Base-by-base conservation (phyloP, 192 early-diverging fungal genomes). In the Gonapodya prolifera region DNA sequence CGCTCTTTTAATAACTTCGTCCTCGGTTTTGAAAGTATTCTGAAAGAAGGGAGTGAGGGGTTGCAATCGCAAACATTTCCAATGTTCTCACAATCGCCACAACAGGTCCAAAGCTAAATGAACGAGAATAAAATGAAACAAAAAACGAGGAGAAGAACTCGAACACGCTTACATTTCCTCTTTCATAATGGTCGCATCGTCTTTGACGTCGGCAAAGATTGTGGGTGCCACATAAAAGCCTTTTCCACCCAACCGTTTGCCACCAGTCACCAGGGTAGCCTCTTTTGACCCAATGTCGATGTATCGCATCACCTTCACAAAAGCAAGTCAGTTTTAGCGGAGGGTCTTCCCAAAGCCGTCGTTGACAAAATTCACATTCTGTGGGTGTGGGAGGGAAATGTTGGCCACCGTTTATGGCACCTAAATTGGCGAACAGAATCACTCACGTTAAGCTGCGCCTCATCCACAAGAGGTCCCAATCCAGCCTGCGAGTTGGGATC, bases 51-150 rank as follows among this genome's bases (percentile, higher is more conserved):
- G 23, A 61, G 45, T 61, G 8, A 61, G 23, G 45, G 8, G 45
- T 61, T 23, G 45, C 45, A 61, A 8, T 23, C 8, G 8, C 23
- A 8, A 61, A 61, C 45, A 61, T 8, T 61, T 8, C 8, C n/a
- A n/a, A n/a, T n/a, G n/a, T n/a, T n/a, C 45, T 23, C 23, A 61
- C 45, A 32, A 73, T 32, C 71, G 71, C 71, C 71, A 73, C 71
- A 32, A 73, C 71, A 13, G 71, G 71, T 8, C 71, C 71, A 32
- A 73, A 73, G 16, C 45, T 61, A 1, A 94, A 84, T 45, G 85
- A 87, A 2, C 91, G 87, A 1, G 94, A 93, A 16, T 61, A 61
- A 61, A 61, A 61, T n/a, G n/a, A 61, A 8, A 61, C 23, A 16
- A 61, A 16, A 61, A 61, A 23, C 45, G 45, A 23, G 45, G 23